These are phyloP conservation scores for Aspergillus ostianus DNA, from an alignment of 495 filamentous ascomycete genomes.

Conservation along the genomic window DNA sequence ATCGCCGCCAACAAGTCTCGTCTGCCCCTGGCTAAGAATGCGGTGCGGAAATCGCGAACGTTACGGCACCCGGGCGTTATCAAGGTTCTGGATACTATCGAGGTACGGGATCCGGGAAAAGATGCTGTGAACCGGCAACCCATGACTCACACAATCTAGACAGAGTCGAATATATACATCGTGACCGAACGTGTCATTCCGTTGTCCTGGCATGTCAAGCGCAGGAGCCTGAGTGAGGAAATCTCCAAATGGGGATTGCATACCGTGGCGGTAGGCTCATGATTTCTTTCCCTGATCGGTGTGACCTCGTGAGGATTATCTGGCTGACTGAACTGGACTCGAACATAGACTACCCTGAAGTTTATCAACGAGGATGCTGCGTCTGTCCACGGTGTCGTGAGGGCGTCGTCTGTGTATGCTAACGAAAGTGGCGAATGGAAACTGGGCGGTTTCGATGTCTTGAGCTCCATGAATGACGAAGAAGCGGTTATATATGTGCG, in stretches of 20 bases:
- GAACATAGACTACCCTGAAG: slow-evolving; percentile 73
- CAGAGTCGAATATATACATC: slow-evolving; percentile 90
- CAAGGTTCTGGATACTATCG: slow-evolving; percentile 88
- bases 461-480: slow-evolving; percentile 95
- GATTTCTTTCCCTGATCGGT: neutral
- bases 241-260: slow-evolving; percentile 95
- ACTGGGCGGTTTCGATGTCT: slow-evolving; percentile 84
- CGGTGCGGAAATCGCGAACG: slow-evolving; percentile 85
- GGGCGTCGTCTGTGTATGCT: slow-evolving; percentile 81
- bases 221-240: slow-evolving; percentile 80
- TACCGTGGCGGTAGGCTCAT: slow-evolving; percentile 65
- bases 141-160: slow-evolving; percentile 48
- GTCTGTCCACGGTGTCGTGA: slow-evolving; percentile 83
- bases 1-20: slow-evolving; percentile 71
- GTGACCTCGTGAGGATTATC: neutral
- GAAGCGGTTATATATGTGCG: slow-evolving; percentile 86
- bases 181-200: slow-evolving; percentile 88
- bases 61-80: slow-evolving; percentile 92
- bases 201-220: slow-evolving; percentile 78
- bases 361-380: slow-evolving; percentile 94
- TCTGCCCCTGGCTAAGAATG: slow-evolving; percentile 86
- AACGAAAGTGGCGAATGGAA: slow-evolving; percentile 99
- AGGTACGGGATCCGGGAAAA: slow-evolving; percentile 53
- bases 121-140: neutral
- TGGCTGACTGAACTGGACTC: slow-evolving; percentile 11